phyloP scores from a whole-genome alignment of 2,329 filamentous ascomycete genomes.

The Pseudodiploospora longispora region DNA sequence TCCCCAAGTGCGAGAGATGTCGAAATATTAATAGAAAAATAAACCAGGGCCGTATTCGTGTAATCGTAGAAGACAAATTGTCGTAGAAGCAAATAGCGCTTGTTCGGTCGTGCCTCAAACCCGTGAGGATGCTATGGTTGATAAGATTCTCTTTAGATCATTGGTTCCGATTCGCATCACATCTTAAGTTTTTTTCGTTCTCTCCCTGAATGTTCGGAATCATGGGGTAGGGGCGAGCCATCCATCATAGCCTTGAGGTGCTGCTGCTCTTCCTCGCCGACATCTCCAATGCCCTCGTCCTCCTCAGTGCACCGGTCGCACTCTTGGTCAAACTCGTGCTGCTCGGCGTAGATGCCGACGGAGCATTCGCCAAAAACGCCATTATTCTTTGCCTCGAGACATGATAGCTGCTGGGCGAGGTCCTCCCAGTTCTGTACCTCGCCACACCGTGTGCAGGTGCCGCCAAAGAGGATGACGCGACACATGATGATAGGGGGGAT shows the following conservation, averaged over 20 bases:
- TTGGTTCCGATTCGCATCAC: constrained; percentile 10
- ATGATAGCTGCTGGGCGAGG: constrained; percentile 37
- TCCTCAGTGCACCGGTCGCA: constrained; percentile 35
- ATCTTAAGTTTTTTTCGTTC: constrained; percentile 24
- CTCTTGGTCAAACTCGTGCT: constrained; percentile 40
- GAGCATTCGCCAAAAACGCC: constrained; percentile 36
- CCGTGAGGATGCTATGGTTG: background rate
- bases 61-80: no score
- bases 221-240: background rate
- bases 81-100: no score
- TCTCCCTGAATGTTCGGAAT: constrained; percentile 2
- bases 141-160: constrained; percentile 1
- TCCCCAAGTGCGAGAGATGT: no score
- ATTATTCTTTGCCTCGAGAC: constrained; percentile 41
- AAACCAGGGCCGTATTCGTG: no score
- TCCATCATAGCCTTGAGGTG: background rate
- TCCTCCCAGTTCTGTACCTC: constrained; percentile 34
- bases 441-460: constrained; percentile 35
- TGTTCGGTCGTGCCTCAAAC: no score
- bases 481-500: constrained; percentile 28
- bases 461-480: constrained; percentile 36
- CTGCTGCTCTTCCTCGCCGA: constrained; percentile 22
- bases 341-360: constrained; percentile 31
- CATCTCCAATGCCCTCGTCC: constrained; percentile 34
- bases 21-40: no score